Base-by-base conservation (phyloP, 2,329 filamentous ascomycete genomes). In the Epicoccum sorghinum region DNA sequence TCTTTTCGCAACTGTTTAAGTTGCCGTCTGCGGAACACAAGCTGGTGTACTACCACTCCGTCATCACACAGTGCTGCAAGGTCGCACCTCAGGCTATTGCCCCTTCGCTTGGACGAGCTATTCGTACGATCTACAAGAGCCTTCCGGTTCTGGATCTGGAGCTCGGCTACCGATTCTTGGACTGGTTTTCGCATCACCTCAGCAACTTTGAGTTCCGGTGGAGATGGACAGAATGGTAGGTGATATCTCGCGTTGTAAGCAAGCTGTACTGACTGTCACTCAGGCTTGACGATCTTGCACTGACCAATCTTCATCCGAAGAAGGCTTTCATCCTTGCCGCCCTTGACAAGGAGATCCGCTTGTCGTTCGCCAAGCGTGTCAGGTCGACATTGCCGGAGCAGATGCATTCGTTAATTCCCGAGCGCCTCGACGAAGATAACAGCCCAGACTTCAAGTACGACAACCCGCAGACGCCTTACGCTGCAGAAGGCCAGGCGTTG, bases 151-250 rank as follows among this genome's bases (percentile, higher is more conserved):
- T 98, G 80, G 95, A 99, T 69, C 80, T 97, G 42, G 93, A 98
- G 76, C 79, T 99, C 38, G 84, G 82, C 51, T 89, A 93, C 68
- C 86, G 95, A 24, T 98, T 98, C 77, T 82, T 96, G 71, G 93
- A 98, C 73, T 99, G 95, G 95, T 99, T 99, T 71, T 86, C 93
- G 14, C 95, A 99, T 74, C 95, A 99, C 78, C 79, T 99, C 62
- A 97, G 93, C 78, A 99, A 99, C 78, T 99, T 99, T 72, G 95
- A 96, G 47, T 99, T 98, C 73, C 95, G 95, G 8, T 99, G 95
- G 95, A 98, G 98, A 77, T 99, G 95, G 95, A 88, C 89, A 13
- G 95, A 99, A 78, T 99, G 95, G 95, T 86, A 75, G 66, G 81
- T 77, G 8, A 5, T 14, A 7, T n/a, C 6, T 18, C 7, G 2